phyloP scores from a whole-genome alignment of 345 rosid genomes.

The Raphanus raphanistrum region DNA sequence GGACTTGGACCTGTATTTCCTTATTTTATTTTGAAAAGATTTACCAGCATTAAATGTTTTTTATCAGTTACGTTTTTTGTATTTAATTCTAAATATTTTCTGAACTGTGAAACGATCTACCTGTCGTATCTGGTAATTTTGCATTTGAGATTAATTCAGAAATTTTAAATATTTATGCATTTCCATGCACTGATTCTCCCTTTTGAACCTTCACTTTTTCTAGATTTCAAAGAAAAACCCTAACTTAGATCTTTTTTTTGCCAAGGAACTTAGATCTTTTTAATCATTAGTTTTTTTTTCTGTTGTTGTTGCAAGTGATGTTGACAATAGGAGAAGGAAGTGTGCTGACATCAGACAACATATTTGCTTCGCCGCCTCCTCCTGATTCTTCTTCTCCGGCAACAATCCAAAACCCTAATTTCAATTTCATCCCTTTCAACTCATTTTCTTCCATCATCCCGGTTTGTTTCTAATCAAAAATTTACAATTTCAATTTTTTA shows the following conservation, averaged over 20 bases:
- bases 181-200: slow-evolving; percentile 33
- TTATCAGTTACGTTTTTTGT: slow-evolving; percentile 31
- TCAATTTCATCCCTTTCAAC: slow-evolving; percentile 72
- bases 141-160: slow-evolving; percentile 7
- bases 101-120: slow-evolving; percentile 26
- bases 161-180: slow-evolving; percentile 14
- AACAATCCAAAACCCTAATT: slow-evolving; percentile 73
- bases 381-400: slow-evolving; percentile 48
- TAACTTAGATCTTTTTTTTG: slow-evolving; percentile 14
- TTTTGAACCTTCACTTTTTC: slow-evolving; percentile 7
- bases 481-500: not conserved
- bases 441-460: slow-evolving; percentile 60
- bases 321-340: slow-evolving; percentile 51
- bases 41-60: slow-evolving; percentile 37
- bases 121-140: slow-evolving; percentile 22
- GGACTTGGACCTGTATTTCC: slow-evolving; percentile 28
- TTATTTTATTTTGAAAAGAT: not conserved
- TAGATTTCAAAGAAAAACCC: slow-evolving; percentile 16
- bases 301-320: slow-evolving; percentile 45
- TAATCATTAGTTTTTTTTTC: not conserved
- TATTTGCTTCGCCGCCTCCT: slow-evolving; percentile 48
- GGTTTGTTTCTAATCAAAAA: slow-evolving; percentile 40
- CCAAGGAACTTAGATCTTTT: slow-evolving; percentile 4
- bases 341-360: slow-evolving; percentile 56
- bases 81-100: slow-evolving; percentile 26